These are phyloP conservation scores for Chaetomium sp. DNA, from an alignment of 2,329 filamentous ascomycete genomes.

Conservation along the genomic window DNA sequence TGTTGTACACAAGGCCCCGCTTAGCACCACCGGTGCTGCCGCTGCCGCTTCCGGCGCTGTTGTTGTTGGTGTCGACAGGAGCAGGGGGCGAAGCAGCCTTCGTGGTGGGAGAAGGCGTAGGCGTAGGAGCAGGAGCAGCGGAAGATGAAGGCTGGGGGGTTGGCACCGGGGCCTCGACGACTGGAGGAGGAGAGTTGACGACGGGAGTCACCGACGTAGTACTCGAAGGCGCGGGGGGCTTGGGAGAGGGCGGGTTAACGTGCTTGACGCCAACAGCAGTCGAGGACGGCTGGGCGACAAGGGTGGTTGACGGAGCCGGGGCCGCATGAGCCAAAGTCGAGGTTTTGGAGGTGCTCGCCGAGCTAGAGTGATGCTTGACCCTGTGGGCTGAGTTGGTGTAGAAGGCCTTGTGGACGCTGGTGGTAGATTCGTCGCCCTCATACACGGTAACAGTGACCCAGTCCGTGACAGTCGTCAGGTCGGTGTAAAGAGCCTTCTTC, in stretches of 20 bases:
- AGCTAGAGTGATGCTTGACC: constrained; percentile 6
- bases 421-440: constrained; percentile 21
- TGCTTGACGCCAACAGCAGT: constrained; percentile 8
- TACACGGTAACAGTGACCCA: constrained; percentile 40
- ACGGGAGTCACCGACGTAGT: constrained; percentile 1
- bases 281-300: constrained; percentile 14
- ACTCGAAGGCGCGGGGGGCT: background rate
- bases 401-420: constrained; percentile 15
- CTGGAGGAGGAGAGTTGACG: constrained; percentile 10
- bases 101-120: constrained; percentile 5
- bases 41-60: constrained; percentile 11
- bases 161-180: background rate
- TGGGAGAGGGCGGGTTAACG: constrained; percentile 9
- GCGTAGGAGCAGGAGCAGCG: background rate
- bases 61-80: background rate
- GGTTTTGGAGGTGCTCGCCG: constrained; percentile 10
- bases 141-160: background rate
- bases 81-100: background rate
- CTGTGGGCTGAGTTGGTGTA: constrained; percentile 15
- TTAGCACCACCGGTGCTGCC: constrained; percentile 32
- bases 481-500: constrained; percentile 30
- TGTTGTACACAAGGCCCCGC: constrained; percentile 65
- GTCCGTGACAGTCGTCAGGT: constrained; percentile 32
- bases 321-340: constrained; percentile 9
- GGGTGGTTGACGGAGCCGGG: constrained; percentile 18